phyloP scores from a whole-genome alignment of 2,329 filamentous ascomycete species.

The Penicillium nordicum region DNA sequence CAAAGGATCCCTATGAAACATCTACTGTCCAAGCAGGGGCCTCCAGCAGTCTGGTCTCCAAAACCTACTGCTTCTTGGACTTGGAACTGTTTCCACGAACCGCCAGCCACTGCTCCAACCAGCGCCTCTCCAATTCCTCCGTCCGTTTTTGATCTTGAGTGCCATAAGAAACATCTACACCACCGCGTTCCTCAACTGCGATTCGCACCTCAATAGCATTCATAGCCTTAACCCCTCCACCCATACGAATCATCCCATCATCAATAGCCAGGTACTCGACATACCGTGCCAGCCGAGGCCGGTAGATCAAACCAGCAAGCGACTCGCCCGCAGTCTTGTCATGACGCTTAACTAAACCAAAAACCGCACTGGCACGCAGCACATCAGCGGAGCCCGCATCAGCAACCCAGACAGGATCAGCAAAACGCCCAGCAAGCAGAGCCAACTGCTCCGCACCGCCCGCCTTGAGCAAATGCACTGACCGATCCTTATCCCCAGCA shows the following conservation, averaged over 20 bases:
- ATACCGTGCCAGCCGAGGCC: conserved; percentile 51
- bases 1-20: background rate
- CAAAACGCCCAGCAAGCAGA: conserved; percentile 24
- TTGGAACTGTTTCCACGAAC: background rate
- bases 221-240: conserved; percentile 60
- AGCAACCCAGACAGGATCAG: conserved; percentile 19
- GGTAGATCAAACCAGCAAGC: conserved; percentile 47
- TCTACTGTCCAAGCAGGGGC: background rate
- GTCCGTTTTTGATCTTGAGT: conserved; percentile 19
- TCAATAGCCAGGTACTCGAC: conserved; percentile 67
- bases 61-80: background rate
- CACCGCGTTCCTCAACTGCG: conserved; percentile 67
- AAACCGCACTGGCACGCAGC: conserved; percentile 35
- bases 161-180: conserved; percentile 31
- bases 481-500: conserved; percentile 13
- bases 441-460: conserved; percentile 31
- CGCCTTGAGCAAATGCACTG: conserved; percentile 7
- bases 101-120: conserved; percentile 38
- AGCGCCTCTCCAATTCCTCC: conserved; percentile 33
- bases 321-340: conserved; percentile 41
- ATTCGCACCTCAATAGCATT: conserved; percentile 63
- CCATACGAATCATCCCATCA: conserved; percentile 63
- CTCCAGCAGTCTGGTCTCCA: background rate
- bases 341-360: conserved; percentile 32
- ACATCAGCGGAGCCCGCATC: conserved; percentile 25